Conservation (phyloP, 2,329 filamentous ascomycete genomes). For the Triangularia setosa region DNA sequence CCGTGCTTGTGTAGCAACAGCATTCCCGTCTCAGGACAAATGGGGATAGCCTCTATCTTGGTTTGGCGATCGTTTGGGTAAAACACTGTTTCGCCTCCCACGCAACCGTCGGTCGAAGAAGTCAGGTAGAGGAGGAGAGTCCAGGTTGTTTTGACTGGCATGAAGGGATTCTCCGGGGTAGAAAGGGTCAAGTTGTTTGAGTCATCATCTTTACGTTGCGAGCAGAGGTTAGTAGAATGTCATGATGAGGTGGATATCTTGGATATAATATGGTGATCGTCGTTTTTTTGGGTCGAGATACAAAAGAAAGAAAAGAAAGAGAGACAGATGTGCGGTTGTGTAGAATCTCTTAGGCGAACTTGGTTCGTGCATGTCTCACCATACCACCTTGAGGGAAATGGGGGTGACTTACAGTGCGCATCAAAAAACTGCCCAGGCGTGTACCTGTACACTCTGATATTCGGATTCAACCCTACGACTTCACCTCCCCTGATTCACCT, state of each 20-base stretch:
- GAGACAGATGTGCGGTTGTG: neutral
- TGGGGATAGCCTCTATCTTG: conserved; percentile 61
- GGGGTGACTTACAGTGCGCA: conserved; percentile 69
- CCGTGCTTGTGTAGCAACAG: conserved; percentile 85
- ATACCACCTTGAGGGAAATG: neutral
- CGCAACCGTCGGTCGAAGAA: conserved; percentile 67
- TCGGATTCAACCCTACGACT: conserved; percentile 78
- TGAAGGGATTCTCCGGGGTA: conserved; percentile 35
- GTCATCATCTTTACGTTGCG: conserved; percentile 92
- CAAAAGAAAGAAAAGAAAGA: neutral
- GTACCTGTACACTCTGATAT: conserved; percentile 88
- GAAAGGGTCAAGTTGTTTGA: conserved; percentile 67
- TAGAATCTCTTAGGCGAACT: neutral
- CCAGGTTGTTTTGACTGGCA: conserved; percentile 74
- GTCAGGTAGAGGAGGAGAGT: conserved; percentile 86
- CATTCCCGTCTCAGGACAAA: conserved; percentile 78
- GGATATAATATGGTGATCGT: neutral
- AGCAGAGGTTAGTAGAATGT: neutral
- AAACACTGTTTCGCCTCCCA: conserved; percentile 88
- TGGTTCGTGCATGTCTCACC: neutral
- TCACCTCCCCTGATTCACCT: conserved; percentile 69
- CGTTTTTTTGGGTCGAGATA: neutral
- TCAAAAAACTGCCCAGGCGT: conserved; percentile 85
- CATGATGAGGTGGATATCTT: neutral
- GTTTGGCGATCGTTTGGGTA: conserved; percentile 65